Percentiles rank a stretch among this genome's conserved stretches.
Evolutionary conservation across 2,329 filamentous ascomycete species (phyloP).

Genomic region (Arthroderma uncinatum): DNA sequence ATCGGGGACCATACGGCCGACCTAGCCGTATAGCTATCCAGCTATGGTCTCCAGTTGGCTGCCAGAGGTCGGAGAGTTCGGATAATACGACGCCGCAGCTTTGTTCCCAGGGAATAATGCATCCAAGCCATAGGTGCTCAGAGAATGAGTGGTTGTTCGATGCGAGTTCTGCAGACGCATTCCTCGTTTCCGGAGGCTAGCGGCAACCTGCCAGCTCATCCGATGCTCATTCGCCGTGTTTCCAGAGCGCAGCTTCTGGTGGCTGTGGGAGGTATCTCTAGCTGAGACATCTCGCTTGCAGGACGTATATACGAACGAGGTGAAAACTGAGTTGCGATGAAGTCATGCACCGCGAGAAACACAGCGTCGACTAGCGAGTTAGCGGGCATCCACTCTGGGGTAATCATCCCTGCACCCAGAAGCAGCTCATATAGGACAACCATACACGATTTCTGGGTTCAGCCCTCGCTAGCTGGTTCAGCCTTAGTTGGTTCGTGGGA

Average conservation of each 20-base stretch:
- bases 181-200: neutral
- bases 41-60: neutral
- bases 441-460: neutral
- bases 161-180: neutral
- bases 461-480: neutral
- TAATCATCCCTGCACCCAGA: neutral
- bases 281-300: conserved; percentile 5
- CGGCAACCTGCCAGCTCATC: neutral
- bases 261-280: neutral
- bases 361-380: neutral
- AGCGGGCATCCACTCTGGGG: neutral
- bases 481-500: neutral
- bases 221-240: neutral
- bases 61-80: neutral
- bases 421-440: neutral
- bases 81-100: neutral
- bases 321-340: conserved; percentile 1
- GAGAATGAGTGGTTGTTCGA: neutral
- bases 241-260: neutral
- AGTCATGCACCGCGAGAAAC: neutral
- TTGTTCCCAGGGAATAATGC: neutral
- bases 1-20: neutral
- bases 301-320: neutral
- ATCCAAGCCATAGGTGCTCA: neutral
- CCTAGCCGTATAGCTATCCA: neutral